A percentile compares a stretch with the other conserved stretches of the same genome.
These are phyloP conservation scores for Plasmodium inui DNA, from an alignment of 169 alveolate species.

Conservation along the genomic window DNA sequence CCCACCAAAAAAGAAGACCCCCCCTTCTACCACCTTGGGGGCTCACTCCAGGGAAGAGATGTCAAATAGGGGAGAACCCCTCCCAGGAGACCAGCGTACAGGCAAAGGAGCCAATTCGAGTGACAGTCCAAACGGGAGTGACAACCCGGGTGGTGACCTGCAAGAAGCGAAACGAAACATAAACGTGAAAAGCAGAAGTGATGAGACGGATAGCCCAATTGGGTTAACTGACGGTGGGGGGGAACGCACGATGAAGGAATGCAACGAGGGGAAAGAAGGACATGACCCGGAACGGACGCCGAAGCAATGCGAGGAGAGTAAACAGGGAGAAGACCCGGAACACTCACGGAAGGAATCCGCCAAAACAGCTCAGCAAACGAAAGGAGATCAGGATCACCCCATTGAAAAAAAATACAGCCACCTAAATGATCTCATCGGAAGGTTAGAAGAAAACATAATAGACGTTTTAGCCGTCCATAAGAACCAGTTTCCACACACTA, in stretches of 20 bases:
- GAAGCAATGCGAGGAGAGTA: background rate
- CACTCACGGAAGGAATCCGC: background rate
- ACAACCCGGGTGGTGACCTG: background rate
- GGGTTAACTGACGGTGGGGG: background rate
- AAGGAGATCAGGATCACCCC: background rate
- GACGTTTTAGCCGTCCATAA: background rate
- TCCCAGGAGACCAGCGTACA: background rate
- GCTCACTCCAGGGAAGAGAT: background rate
- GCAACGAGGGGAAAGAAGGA: background rate
- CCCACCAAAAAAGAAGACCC: background rate
- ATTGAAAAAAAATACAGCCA: constrained; percentile 6
- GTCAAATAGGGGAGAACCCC: background rate
- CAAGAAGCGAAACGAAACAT: background rate
- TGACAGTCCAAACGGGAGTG: background rate
- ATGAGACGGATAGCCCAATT: background rate
- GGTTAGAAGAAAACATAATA: constrained; percentile 15
- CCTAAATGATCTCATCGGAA: background rate
- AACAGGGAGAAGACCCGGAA: background rate
- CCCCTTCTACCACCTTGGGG: background rate
- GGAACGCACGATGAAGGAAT: background rate
- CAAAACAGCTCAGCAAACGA: background rate
- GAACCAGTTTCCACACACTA: background rate
- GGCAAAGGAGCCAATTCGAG: background rate
- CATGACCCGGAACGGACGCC: too few relatives aligned
- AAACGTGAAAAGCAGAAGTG: background rate